Evolutionary conservation across 2,329 filamentous ascomycete genomes (phyloP).

Genomic region (Metarhizium robertsii): DNA sequence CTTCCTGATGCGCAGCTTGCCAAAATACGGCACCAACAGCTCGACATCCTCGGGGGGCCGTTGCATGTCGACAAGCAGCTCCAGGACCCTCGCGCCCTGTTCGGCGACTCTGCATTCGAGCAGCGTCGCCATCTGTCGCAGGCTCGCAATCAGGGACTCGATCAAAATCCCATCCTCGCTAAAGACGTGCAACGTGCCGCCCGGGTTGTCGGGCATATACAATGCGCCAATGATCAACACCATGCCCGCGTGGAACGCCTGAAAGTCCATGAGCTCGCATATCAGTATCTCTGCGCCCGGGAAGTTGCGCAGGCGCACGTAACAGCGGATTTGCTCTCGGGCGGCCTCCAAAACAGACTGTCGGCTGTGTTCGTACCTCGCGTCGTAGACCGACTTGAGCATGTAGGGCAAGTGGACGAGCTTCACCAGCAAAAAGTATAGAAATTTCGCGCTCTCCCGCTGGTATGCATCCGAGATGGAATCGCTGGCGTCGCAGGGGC

Average conservation of each 20-base stretch:
- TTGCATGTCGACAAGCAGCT: background rate
- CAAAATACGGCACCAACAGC: constrained; percentile 7
- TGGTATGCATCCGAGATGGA: constrained; percentile 6
- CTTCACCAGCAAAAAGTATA: constrained; percentile 27
- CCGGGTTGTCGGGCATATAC: no score
- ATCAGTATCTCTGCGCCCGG: background rate
- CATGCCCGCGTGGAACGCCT: no score
- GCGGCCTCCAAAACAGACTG: constrained; percentile 29
- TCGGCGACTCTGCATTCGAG: constrained; percentile 7
- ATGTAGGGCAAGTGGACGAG: constrained; percentile 37
- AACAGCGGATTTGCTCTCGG: constrained; percentile 28
- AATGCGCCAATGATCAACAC: no score
- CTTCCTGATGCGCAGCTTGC: constrained; percentile 3
- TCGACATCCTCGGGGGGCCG: background rate
- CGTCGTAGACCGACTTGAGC: constrained; percentile 25
- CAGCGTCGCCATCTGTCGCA: background rate
- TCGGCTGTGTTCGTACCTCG: constrained; percentile 27
- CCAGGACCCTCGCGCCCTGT: constrained; percentile 5
- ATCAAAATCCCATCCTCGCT: no score
- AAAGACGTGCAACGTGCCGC: no score
- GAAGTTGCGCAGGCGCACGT: constrained; percentile 19
- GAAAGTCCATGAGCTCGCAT: no score
- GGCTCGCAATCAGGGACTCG: background rate
- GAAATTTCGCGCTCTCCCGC: constrained; percentile 21
- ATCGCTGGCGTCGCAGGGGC: background rate